A percentile compares a stretch with the other conserved stretches of the same genome.
These are phyloP conservation scores for Oryza rufipogon DNA, from an alignment of 176 grass and related monocot genomes.

Conservation along the genomic window DNA sequence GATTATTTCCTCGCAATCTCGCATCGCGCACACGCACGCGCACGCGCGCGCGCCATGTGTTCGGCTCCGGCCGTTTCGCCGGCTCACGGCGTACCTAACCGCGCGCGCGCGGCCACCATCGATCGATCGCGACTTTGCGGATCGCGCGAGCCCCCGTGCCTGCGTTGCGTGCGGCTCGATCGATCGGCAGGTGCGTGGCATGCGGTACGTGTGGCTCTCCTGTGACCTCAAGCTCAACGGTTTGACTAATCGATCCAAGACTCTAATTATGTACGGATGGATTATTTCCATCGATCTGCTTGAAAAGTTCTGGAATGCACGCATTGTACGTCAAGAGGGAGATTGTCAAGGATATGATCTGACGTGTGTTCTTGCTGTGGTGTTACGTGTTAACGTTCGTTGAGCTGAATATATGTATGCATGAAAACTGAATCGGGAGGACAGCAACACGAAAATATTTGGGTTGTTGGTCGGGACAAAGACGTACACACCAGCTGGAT, in stretches of 20 bases:
- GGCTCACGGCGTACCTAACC: neutral
- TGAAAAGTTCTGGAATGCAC: neutral
- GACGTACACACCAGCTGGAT: neutral
- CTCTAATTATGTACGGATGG: neutral
- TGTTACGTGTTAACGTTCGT: conserved; percentile 15
- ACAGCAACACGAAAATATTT: neutral
- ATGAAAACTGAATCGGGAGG: neutral
- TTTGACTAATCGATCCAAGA: neutral
- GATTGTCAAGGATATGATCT: neutral
- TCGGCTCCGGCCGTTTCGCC: too few relatives aligned
- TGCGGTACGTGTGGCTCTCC: neutral
- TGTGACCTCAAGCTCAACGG: neutral
- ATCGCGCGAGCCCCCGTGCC: too few relatives aligned
- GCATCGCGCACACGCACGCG: neutral
- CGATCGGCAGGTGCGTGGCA: neutral
- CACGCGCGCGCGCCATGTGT: too few relatives aligned
- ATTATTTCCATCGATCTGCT: neutral
- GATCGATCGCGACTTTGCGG: too few relatives aligned
- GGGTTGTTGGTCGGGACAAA: conserved; percentile 28
- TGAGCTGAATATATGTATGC: conserved; percentile 29
- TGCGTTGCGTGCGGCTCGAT: too few relatives aligned
- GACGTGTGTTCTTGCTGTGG: neutral
- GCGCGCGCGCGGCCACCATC: too few relatives aligned
- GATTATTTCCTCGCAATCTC: neutral
- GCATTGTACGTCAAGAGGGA: neutral